Conservation (phyloP, 306 rosid genomes). For the Amphicarpaea edgeworthii region DNA sequence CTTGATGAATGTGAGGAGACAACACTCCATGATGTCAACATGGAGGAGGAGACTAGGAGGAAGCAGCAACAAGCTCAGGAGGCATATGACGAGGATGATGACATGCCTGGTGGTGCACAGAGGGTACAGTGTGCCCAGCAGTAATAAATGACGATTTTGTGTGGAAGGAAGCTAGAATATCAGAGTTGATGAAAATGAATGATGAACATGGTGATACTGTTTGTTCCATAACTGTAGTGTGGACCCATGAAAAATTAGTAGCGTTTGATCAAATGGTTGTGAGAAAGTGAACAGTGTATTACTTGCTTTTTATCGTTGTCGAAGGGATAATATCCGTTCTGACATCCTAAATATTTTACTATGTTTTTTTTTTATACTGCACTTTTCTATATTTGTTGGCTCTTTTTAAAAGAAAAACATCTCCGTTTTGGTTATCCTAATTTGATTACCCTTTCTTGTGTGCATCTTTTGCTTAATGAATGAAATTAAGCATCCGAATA, state of each 20-base stretch:
- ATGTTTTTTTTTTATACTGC: constrained; percentile 8
- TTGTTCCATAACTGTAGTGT: constrained; percentile 31
- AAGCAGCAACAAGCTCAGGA: constrained; percentile 78
- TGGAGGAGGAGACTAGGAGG: constrained; percentile 89
- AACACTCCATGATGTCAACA: constrained; percentile 81
- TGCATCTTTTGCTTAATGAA: not conserved
- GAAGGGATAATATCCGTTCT: constrained; percentile 38
- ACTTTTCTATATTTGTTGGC: too few relatives aligned
- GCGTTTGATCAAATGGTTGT: not conserved
- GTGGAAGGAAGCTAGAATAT: constrained; percentile 5
- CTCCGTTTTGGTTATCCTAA: not conserved
- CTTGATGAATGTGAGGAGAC: constrained; percentile 96
- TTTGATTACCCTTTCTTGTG: not conserved
- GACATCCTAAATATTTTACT: constrained; percentile 15
- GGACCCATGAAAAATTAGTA: not conserved
- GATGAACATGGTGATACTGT: constrained; percentile 11
- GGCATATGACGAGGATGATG: constrained; percentile 87
- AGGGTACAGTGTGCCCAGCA: constrained; percentile 98
- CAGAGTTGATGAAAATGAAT: not conserved
- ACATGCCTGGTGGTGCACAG: constrained; percentile 92
- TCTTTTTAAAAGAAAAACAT: not conserved
- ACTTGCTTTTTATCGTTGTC: constrained; percentile 26
- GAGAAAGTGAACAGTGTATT: constrained; percentile 6
- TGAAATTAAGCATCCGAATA: not conserved
- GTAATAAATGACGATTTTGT: constrained; percentile 47